phyloP scores from a whole-genome alignment of 2,329 filamentous ascomycete species.

The Cercospora sp. region DNA sequence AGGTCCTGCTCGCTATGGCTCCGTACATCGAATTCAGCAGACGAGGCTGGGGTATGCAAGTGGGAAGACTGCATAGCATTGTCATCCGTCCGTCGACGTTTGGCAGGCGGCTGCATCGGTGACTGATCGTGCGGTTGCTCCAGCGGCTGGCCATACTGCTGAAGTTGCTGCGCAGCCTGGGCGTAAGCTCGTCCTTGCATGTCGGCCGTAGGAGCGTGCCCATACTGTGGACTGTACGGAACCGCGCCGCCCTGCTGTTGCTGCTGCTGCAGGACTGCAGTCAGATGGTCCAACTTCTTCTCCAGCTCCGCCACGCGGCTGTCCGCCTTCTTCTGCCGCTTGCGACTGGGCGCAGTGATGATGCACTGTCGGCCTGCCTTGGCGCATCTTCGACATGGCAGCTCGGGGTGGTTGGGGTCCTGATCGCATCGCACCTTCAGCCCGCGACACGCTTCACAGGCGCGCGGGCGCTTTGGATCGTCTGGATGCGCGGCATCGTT shows the following conservation, averaged over 20 bases:
- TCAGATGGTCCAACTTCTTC: conserved; percentile 87
- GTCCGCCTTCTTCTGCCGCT: conserved; percentile 89
- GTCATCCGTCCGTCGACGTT: conserved; percentile 33
- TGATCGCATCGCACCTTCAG: conserved; percentile 77
- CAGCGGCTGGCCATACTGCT: conserved; percentile 14
- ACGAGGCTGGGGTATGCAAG: neutral
- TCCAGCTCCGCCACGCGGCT: conserved; percentile 86
- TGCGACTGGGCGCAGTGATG: conserved; percentile 72
- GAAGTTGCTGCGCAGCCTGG: conserved; percentile 17
- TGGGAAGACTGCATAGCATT: conserved; percentile 12
- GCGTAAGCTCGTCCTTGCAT: conserved; percentile 21
- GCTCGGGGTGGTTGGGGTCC: conserved; percentile 62
- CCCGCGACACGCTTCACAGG: conserved; percentile 51
- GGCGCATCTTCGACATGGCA: conserved; percentile 65
- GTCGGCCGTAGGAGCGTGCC: conserved; percentile 19
- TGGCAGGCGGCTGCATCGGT: conserved; percentile 29
- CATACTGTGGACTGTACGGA: conserved; percentile 20
- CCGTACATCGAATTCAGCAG: conserved; percentile 9
- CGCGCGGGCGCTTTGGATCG: conserved; percentile 50
- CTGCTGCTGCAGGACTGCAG: conserved; percentile 70
- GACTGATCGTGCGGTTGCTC: conserved; percentile 8
- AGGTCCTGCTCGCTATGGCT: conserved; percentile 14
- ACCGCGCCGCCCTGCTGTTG: conserved; percentile 25
- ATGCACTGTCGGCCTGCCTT: conserved; percentile 78
- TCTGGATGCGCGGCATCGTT: conserved; percentile 24